A percentile compares a stretch with the other conserved stretches of the same genome.
These are phyloP conservation scores for Termitomyces sp. DNA, from an alignment of 768 basidiomycete genomes.

Conservation along the genomic window DNA sequence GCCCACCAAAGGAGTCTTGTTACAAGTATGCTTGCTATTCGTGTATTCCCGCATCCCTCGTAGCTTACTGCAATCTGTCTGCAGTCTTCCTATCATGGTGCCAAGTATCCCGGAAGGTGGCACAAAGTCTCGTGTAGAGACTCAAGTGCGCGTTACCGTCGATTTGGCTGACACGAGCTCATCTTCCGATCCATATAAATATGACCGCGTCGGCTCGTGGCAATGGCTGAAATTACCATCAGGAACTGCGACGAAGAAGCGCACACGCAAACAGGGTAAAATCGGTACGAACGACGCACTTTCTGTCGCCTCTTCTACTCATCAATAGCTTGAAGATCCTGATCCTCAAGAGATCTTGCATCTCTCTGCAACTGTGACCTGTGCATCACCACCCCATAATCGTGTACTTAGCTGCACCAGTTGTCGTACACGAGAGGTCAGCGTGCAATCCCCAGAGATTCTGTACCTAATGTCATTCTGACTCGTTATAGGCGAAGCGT, in stretches of 20 bases:
- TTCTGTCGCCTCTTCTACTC: slow-evolving; percentile 13
- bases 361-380: slow-evolving; percentile 70
- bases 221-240: slow-evolving; percentile 79
- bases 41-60: slow-evolving; percentile 1
- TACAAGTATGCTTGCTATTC: slow-evolving; percentile 53
- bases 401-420: slow-evolving; percentile 81
- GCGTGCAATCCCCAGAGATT: slow-evolving; percentile 13
- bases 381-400: slow-evolving; percentile 74
- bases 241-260: slow-evolving; percentile 79
- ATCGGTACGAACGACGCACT: slow-evolving; percentile 45
- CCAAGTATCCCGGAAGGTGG: slow-evolving; percentile 80
- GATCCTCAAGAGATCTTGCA: slow-evolving; percentile 64
- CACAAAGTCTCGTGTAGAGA: slow-evolving; percentile 92
- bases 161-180: slow-evolving; percentile 71
- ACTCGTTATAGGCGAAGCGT: slow-evolving; percentile 64
- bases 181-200: slow-evolving; percentile 54
- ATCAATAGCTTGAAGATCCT: slow-evolving; percentile 45
- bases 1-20: slow-evolving; percentile 70
- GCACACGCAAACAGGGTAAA: slow-evolving; percentile 80
- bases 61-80: slow-evolving; percentile 6
- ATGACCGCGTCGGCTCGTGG: slow-evolving; percentile 86
- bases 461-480: slow-evolving; percentile 3
- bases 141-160: slow-evolving; percentile 82
- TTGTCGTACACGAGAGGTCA: slow-evolving; percentile 82
- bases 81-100: slow-evolving; percentile 69